A percentile compares a stretch with the other conserved stretches of the same genome.
These are phyloP conservation scores for Sarocladiaceae sp. DNA, from an alignment of 2,329 filamentous ascomycete species.

Conservation along the genomic window DNA sequence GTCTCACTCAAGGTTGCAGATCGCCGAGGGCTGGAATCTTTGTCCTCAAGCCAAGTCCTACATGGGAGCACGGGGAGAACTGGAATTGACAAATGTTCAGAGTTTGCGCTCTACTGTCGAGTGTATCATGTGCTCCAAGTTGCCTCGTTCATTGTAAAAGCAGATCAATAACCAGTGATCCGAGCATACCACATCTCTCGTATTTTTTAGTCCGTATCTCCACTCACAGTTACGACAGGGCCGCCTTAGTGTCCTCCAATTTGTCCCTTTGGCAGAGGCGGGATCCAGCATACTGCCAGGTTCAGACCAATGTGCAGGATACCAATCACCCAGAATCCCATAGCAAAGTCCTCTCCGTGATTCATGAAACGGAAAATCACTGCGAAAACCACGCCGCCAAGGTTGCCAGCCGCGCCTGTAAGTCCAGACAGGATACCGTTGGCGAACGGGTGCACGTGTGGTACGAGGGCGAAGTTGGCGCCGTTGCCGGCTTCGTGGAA, in stretches of 20 bases:
- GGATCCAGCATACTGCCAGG: constrained; percentile 51
- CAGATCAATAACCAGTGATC: too few species aligned
- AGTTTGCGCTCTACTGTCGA: too few species aligned
- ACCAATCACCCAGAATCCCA: constrained; percentile 76
- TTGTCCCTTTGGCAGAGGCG: constrained; percentile 46
- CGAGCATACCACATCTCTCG: too few species aligned
- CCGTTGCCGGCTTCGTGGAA: constrained; percentile 84
- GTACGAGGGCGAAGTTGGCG: constrained; percentile 78
- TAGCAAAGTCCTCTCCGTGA: constrained; percentile 58
- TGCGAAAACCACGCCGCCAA: constrained; percentile 80
- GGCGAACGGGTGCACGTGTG: constrained; percentile 76
- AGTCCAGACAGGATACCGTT: constrained; percentile 74
- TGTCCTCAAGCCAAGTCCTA: too few species aligned
- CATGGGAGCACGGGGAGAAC: too few species aligned
- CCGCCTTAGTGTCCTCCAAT: constrained; percentile 24
- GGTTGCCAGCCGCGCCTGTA: constrained; percentile 69
- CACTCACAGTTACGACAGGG: too few species aligned
- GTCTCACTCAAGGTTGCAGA: too few species aligned
- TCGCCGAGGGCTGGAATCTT: constrained; percentile 1
- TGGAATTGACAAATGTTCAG: too few species aligned
- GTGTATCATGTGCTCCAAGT: too few species aligned
- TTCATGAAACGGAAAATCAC: constrained; percentile 57
- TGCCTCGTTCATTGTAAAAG: too few species aligned
- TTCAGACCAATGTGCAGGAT: constrained; percentile 66
- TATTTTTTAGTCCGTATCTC: neutral